A percentile compares a stretch with the other conserved stretches of the same genome.
Conservation (phyloP, 495 filamentous ascomycete species). For the Aspergillus sclerotioniger region DNA sequence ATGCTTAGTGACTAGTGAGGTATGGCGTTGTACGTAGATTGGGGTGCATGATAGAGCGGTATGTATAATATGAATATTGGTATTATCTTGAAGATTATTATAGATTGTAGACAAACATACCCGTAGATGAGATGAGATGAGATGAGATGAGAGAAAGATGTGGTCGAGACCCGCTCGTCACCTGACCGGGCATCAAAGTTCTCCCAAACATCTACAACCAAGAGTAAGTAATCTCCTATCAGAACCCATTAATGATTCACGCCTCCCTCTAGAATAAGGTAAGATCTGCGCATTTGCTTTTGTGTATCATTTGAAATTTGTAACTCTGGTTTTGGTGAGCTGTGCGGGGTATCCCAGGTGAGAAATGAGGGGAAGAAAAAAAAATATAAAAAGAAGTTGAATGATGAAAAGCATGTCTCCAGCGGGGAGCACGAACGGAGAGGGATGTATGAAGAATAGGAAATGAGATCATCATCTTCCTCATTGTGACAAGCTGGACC, state of each 20-base stretch:
- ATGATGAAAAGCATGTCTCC: too few relatives aligned
- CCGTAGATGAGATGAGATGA: background rate
- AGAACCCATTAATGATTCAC: background rate
- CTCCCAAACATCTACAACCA: background rate
- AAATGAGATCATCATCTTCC: too few relatives aligned
- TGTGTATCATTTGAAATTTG: background rate
- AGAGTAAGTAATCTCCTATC: too few relatives aligned
- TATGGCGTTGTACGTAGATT: background rate
- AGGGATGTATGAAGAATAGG: too few relatives aligned
- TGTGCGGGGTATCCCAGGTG: background rate
- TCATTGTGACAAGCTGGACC: too few relatives aligned
- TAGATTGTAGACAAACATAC: background rate
- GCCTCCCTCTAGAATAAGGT: background rate
- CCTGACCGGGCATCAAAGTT: constrained; percentile 8
- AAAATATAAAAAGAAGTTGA: too few relatives aligned
- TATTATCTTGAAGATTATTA: too few relatives aligned
- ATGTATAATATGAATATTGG: too few relatives aligned
- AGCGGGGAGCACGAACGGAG: too few relatives aligned
- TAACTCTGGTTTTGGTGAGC: background rate
- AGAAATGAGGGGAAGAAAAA: too few relatives aligned
- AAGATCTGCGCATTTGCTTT: background rate
- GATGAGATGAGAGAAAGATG: too few relatives aligned
- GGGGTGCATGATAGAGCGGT: background rate
- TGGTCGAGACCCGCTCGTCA: constrained; percentile 1
- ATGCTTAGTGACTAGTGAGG: background rate